These are phyloP conservation scores for Cercospora citrullina DNA, from an alignment of 2,329 filamentous ascomycete species.

Conservation along the genomic window DNA sequence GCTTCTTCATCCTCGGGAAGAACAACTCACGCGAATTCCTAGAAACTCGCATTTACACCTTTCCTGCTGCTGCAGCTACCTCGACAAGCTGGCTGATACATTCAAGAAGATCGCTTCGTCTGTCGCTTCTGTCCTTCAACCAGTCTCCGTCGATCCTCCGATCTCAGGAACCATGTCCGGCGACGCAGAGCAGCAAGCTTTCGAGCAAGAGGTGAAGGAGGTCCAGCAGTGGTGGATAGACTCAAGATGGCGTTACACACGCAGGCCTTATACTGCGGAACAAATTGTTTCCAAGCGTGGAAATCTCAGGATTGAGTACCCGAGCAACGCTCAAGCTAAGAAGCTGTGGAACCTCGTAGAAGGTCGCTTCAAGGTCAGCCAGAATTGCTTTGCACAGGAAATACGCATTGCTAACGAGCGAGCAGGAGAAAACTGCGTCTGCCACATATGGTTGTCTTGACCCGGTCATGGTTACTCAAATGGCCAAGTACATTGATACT, in stretches of 20 bases:
- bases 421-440: conserved; percentile 76
- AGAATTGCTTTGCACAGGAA: not conserved
- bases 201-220: conserved; percentile 77
- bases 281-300: conserved; percentile 96
- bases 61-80: conserved; percentile 7
- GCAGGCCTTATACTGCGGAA: conserved; percentile 90
- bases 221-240: conserved; percentile 95
- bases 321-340: conserved; percentile 84
- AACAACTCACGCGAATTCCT: not conserved
- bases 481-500: conserved; percentile 98
- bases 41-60: not conserved
- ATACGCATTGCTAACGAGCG: conserved; percentile 1
- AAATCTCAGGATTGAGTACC: conserved; percentile 85
- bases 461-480: conserved; percentile 97
- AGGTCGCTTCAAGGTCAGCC: conserved; percentile 72
- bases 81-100: conserved; percentile 39
- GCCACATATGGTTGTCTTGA: conserved; percentile 97
- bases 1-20: conserved; percentile 9
- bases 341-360: conserved; percentile 94
- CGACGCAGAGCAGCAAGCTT: conserved; percentile 70
- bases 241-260: conserved; percentile 88
- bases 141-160: conserved; percentile 32
- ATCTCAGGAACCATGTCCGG: conserved; percentile 32
- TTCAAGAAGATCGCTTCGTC: conserved; percentile 38
- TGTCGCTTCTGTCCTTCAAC: conserved; percentile 33